A percentile compares a stretch with the other conserved stretches of the same genome.
These are phyloP conservation scores for Fusarium decemcellulare DNA, from an alignment of 2,329 filamentous ascomycete genomes.

Conservation along the genomic window DNA sequence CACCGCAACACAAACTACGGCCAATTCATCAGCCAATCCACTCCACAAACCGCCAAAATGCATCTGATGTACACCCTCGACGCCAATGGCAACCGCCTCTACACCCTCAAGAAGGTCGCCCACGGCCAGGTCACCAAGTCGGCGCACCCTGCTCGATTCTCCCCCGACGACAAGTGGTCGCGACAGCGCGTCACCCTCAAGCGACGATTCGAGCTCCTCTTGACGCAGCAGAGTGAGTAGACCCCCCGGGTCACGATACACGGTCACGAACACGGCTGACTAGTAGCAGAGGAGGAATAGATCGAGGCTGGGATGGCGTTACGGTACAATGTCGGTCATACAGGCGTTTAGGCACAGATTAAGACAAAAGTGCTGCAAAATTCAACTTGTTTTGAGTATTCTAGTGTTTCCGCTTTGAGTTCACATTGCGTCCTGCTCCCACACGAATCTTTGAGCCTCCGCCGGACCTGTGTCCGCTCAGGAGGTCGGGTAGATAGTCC, in stretches of 20 bases:
- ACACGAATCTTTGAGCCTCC: constrained; percentile 79
- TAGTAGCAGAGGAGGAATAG: constrained; percentile 41
- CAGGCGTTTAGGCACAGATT: constrained; percentile 35
- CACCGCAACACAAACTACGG: constrained; percentile 6
- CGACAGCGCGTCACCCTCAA: constrained; percentile 95
- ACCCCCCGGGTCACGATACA: too few species aligned
- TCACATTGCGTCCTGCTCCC: constrained; percentile 89
- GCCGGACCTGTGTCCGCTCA: constrained; percentile 82
- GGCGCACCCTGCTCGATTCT: constrained; percentile 96
- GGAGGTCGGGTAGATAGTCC: constrained; percentile 88
- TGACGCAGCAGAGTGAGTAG: constrained; percentile 80
- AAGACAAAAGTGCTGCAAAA: constrained; percentile 19
- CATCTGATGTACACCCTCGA: constrained; percentile 88
- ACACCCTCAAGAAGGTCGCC: constrained; percentile 94
- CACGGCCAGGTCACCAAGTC: constrained; percentile 92
- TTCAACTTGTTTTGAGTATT: constrained; percentile 26
- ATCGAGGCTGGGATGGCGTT: constrained; percentile 32
- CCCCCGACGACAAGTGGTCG: constrained; percentile 98
- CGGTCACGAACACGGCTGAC: constrained; percentile 10
- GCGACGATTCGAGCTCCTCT: constrained; percentile 89
- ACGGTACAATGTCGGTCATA: constrained; percentile 32
- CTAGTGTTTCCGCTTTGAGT: constrained; percentile 77
- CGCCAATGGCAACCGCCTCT: constrained; percentile 85
- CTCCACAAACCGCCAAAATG: constrained; percentile 55
- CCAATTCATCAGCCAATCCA: background rate